phyloP scores from a whole-genome alignment of 1,284 basidiomycete species.

The Ganoderma lucidum region DNA sequence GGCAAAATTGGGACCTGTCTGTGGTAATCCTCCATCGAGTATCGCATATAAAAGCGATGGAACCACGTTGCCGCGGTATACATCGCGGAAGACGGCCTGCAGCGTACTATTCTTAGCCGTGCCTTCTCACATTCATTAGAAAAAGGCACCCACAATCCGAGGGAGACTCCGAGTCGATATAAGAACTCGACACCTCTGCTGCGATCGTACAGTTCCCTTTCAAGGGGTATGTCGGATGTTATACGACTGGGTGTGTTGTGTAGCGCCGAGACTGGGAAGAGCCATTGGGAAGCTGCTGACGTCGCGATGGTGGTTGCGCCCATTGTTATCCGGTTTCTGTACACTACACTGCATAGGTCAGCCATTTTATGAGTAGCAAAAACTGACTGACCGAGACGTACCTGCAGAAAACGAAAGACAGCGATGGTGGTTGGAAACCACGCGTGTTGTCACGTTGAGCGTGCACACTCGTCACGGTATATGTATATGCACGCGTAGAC shows the following conservation, averaged over 20 bases:
- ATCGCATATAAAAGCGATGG: conserved; percentile 95
- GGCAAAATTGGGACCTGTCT: conserved; percentile 61
- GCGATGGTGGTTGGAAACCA: conserved; percentile 22
- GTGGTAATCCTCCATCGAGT: conserved; percentile 85
- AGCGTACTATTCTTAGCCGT: conserved; percentile 23
- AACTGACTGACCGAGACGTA: neutral
- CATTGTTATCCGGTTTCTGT: conserved; percentile 18
- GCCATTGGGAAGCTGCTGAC: conserved; percentile 62
- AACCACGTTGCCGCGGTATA: conserved; percentile 90
- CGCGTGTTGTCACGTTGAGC: conserved; percentile 20
- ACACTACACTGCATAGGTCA: no score
- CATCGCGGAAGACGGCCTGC: conserved; percentile 79
- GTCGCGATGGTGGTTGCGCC: conserved; percentile 26
- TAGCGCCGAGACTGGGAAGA: conserved; percentile 69
- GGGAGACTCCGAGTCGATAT: conserved; percentile 77
- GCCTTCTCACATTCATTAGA: neutral
- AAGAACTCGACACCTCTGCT: conserved; percentile 83
- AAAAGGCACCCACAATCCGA: conserved; percentile 65
- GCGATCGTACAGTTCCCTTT: conserved; percentile 77
- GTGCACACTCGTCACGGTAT: conserved; percentile 12
- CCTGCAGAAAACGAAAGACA: neutral
- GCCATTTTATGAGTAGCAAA: neutral
- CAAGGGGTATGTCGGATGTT: conserved; percentile 59
- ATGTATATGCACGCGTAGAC: conserved; percentile 7
- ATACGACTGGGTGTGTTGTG: conserved; percentile 59